Percentiles rank a stretch among this genome's conserved stretches.
These are phyloP conservation scores for Camellia granthamiana DNA, from an alignment of 148 eudicot genomes.

Conservation along the genomic window DNA sequence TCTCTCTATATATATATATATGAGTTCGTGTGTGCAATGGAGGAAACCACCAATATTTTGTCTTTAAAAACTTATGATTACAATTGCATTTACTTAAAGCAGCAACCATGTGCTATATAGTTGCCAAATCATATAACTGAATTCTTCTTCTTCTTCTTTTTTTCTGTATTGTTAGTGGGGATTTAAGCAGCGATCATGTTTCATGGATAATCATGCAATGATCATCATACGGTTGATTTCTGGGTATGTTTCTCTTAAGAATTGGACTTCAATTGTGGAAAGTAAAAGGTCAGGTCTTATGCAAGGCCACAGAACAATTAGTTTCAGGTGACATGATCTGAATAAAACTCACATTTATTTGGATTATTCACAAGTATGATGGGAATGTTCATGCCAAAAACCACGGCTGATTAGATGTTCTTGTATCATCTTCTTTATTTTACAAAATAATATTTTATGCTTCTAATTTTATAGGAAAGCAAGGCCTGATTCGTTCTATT, in stretches of 20 bases:
- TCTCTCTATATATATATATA: neutral
- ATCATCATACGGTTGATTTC: conserved; percentile 61
- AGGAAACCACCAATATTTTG: neutral
- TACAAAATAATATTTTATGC: neutral
- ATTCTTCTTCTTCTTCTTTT: conserved; percentile 4
- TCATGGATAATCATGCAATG: conserved; percentile 90
- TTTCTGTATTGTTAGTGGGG: conserved; percentile 62
- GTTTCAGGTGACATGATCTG: neutral
- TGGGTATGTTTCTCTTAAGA: conserved; percentile 56
- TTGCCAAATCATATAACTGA: neutral
- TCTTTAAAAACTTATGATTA: neutral
- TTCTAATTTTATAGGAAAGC: neutral
- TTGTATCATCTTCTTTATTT: neutral
- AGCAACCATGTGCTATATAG: neutral
- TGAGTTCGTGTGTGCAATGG: no score
- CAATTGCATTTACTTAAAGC: neutral
- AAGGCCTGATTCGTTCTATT: neutral
- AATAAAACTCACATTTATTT: neutral
- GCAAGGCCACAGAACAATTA: neutral
- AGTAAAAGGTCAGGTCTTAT: neutral
- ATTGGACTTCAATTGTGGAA: neutral
- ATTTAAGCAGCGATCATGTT: conserved; percentile 77
- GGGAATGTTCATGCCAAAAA: neutral
- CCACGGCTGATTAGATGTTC: neutral
- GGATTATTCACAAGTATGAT: neutral